These are phyloP conservation scores for Psidium friedrichsthalianum DNA, from an alignment of 345 rosid species.

Conservation along the genomic window DNA sequence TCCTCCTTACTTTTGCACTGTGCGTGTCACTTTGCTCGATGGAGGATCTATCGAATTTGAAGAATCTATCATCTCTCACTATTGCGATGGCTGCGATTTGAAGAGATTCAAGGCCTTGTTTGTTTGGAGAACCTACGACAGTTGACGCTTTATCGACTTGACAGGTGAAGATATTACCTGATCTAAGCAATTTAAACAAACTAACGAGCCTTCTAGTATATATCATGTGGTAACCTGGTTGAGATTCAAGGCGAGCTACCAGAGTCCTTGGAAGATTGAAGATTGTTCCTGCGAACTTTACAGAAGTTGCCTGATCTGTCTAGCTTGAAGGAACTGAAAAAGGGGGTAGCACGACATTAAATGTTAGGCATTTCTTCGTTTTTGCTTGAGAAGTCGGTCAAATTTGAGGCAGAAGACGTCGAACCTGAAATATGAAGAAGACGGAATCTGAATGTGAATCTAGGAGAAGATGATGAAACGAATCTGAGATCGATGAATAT, in stretches of 20 bases:
- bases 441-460: too few relatives aligned
- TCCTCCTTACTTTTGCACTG: accelerated
- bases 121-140: not conserved
- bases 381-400: too few relatives aligned
- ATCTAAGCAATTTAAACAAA: not conserved
- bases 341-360: too few relatives aligned
- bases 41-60: not conserved
- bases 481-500: too few relatives aligned
- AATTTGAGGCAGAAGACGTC: too few relatives aligned
- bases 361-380: too few relatives aligned
- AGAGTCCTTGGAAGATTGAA: not conserved
- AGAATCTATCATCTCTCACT: not conserved
- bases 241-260: not conserved
- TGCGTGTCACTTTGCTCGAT: not conserved
- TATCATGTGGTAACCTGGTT: not conserved
- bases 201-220: too few relatives aligned
- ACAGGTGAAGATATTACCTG: not conserved
- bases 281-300: too few relatives aligned
- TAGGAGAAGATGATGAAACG: too few relatives aligned
- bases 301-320: not conserved
- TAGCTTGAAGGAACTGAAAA: not conserved
- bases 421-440: too few relatives aligned
- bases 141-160: accelerated
- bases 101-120: not conserved
- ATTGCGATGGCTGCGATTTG: accelerated